Evolutionary conservation across 2,329 filamentous ascomycete species (phyloP), one percentile per base, ranked within the genome.

Genomic region (Ophiocordyceps camponoti-floridani): DNA sequence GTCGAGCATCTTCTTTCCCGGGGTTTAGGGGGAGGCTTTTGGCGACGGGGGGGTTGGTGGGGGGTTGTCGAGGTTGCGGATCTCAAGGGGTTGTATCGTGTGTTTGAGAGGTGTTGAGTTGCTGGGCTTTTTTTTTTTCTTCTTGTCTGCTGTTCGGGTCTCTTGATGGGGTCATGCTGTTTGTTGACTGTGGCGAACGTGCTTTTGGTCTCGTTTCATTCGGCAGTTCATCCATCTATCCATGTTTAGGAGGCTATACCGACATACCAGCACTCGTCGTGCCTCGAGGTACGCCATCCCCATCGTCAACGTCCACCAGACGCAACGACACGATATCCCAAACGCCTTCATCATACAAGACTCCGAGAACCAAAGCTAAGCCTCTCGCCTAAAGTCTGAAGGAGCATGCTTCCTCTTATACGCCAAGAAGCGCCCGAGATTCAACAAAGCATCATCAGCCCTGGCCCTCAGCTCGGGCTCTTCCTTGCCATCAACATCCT

Each of bases 1-100:
- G 62, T 98, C 2, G 89, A 98, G 61, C 76, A 94, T 61, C 69
- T 87, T 10, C 72, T 98, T 96, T 98, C 53, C 91, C 91, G 0
- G 85, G 87, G 1, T 84, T 95, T 56, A 85, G 86, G 58, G 70
- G 82, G 5, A 72, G 87, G 46, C 63, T 98, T 42, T 77, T 96
- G 46, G 88, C 85, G 18, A 95, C 91, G 9, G 81, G 75, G 50
- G 70, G 73, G 5, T 63, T 93, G 63, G 76, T 79, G 78, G 0
- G 73, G 69, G 9, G 77, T 94, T 11, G 65, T 94, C 42, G 89
- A 98, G 62, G 77, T 94, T 43, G 89, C 91, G 2, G 86, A 93
- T 63, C 62, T 96, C 47, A 96, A 94, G 61, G 87, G 88, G 0
- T 58, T 98, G 47, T 98, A 98, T 61, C 70, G 84, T 41, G 88